A percentile compares a stretch with the other conserved stretches of the same genome.
Evolutionary conservation across 1,284 basidiomycete species (phyloP).

Genomic region (Vanrija sp.): DNA sequence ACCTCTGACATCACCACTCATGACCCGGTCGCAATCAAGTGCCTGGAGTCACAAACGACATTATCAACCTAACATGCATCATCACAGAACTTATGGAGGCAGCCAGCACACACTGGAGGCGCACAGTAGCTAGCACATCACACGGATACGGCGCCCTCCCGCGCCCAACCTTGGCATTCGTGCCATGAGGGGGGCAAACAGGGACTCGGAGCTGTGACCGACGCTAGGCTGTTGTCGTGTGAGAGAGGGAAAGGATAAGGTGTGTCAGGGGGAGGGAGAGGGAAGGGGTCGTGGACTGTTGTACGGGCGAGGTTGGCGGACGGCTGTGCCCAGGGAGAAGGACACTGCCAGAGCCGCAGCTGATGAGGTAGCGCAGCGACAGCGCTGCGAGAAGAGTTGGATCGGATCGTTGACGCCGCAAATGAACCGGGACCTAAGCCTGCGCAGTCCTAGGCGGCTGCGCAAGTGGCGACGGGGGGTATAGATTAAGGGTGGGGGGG

Average conservation of each 20-base stretch:
- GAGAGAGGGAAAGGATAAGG: slow-evolving; percentile 1
- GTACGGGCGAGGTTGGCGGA: not conserved
- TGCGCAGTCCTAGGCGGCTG: not conserved
- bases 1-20: no score
- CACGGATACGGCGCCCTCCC: slow-evolving; percentile 33
- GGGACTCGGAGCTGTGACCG: slow-evolving; percentile 23
- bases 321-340: not conserved
- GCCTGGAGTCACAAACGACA: not conserved
- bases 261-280: slow-evolving; percentile 9
- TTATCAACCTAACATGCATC: slow-evolving; percentile 5
- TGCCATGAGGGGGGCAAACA: slow-evolving; percentile 27
- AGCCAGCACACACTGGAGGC: no score
- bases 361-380: not conserved
- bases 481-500: not conserved
- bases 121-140: not conserved
- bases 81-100: not conserved
- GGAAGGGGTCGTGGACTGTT: not conserved
- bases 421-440: not conserved
- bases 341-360: not conserved
- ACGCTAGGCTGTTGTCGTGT: slow-evolving; percentile 11
- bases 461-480: not conserved
- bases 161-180: slow-evolving; percentile 29
- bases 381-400: not conserved
- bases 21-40: no score
- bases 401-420: not conserved